Evolutionary conservation across 2,329 filamentous ascomycete species (phyloP).

Genomic region (Hymenoscyphus scutula): DNA sequence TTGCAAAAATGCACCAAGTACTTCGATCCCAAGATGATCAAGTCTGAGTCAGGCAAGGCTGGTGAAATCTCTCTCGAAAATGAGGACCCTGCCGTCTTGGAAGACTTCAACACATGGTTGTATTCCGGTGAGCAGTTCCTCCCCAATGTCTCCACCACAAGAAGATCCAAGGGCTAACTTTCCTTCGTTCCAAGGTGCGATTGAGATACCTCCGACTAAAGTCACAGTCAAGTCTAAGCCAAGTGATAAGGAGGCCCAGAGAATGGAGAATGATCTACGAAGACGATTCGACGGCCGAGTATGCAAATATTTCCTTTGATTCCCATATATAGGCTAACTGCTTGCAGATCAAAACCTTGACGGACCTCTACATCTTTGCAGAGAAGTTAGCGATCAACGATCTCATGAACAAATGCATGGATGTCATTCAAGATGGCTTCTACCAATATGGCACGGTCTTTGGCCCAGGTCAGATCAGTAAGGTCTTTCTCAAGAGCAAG

Average conservation of each 20-base stretch:
- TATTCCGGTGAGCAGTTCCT: slow-evolving; percentile 9
- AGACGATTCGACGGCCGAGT: not conserved
- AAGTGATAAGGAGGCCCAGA: not conserved
- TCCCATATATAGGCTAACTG: not conserved
- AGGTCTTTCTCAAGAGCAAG: slow-evolving; percentile 15
- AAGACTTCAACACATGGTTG: slow-evolving; percentile 19
- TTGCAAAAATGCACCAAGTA: slow-evolving; percentile 18
- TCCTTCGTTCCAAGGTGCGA: not conserved
- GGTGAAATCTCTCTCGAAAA: slow-evolving; percentile 17
- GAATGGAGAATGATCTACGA: not conserved
- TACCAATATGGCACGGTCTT: slow-evolving; percentile 20
- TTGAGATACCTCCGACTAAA: not conserved
- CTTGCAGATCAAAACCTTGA: slow-evolving; percentile 10
- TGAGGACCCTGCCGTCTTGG: slow-evolving; percentile 16
- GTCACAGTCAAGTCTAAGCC: not conserved
- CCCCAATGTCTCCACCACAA: slow-evolving; percentile 3
- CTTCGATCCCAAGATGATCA: slow-evolving; percentile 13
- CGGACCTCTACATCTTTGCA: slow-evolving; percentile 19
- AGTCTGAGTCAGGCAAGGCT: slow-evolving; percentile 10
- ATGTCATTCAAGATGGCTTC: slow-evolving; percentile 25
- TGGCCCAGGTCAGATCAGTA: slow-evolving; percentile 12
- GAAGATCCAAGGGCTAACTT: not conserved
- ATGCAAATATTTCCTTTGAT: no score
- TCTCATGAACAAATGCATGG: slow-evolving; percentile 23
- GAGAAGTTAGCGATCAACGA: slow-evolving; percentile 18